Evolutionary conservation across 352 stramenopile genomes (phyloP), one percentile per base, ranked within the genome.

Genomic region (Pythium rishiriense): DNA sequence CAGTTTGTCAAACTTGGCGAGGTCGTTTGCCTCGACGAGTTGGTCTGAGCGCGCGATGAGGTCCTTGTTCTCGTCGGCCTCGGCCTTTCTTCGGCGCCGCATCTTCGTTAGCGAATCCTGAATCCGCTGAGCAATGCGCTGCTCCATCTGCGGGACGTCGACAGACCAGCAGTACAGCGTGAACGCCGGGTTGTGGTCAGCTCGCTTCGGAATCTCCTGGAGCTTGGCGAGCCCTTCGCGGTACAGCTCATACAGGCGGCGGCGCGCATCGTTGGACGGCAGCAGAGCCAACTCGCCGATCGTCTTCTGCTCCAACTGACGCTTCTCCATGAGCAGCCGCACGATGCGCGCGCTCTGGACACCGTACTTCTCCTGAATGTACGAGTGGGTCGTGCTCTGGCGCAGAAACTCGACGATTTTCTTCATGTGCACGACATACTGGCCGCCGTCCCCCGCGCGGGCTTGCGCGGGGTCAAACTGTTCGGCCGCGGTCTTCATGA

Each of bases 341-440:
- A 96, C 83, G 66, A 96, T 94, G 53, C 87, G 87, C 49, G 87
- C 87, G 55, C 85, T 96, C 35, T 75, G 74, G 19, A 88, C 78
- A 60, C 87, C 87, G 58, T 82, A 94, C 66, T 88, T 91, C 35
- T 96, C 87, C 39, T 88, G 73, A 1, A 96, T 66, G 58, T 92
- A 96, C 53, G 85, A 74, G 64, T 93, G 87, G 4, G 84, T 85
- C 31, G 85, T 93, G 61, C 78, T 87, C 41, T 91, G 87, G 45
- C 81, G 72, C 28, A 96, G 56, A 53, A 91, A 93, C 42, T 80
- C 71, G 22, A 93, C 72, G 57, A 96, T 94, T 73, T 96, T 96
- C 62, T 91, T 79, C 84, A 96, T 93, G 68, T 96, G 87, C 29
- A 96, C 85, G 24, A 91, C 85, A 60, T 94, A 96, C 62, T 92